phyloP scores from a whole-genome alignment of 2,329 filamentous ascomycete genomes.

The Neoarthrinium moseri region DNA sequence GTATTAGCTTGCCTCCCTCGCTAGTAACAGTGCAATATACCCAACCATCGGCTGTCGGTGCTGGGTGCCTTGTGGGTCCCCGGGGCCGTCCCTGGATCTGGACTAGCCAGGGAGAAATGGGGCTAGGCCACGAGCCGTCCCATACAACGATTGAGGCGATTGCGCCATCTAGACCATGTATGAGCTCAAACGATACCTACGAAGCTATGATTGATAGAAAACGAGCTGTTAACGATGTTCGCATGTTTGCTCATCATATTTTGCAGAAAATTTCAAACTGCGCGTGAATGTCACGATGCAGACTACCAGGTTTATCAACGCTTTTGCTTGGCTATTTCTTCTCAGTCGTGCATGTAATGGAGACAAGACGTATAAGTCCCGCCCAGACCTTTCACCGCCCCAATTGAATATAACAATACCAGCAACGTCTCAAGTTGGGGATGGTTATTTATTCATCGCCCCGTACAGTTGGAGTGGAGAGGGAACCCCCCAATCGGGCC shows the following conservation, averaged over 20 bases:
- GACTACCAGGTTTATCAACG: background rate
- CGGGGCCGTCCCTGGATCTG: no score
- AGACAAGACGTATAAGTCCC: slow-evolving; percentile 2
- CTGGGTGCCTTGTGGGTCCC: no score
- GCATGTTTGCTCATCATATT: no score
- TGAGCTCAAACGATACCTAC: background rate
- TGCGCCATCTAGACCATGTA: background rate
- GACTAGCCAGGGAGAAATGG: no score
- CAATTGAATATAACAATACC: slow-evolving; percentile 1
- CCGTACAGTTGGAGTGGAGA: background rate
- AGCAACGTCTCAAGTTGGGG: background rate
- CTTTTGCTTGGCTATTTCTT: background rate
- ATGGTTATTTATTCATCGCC: slow-evolving; percentile 5
- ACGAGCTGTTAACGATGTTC: no score
- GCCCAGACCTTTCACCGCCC: slow-evolving; percentile 2
- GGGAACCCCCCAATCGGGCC: background rate
- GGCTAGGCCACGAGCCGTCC: no score
- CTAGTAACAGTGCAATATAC: no score
- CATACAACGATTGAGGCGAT: background rate
- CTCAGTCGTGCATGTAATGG: background rate
- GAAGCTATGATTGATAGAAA: background rate
- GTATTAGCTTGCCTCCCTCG: no score
- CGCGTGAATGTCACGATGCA: no score
- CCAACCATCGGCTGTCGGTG: no score
- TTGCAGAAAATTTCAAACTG: no score